phyloP scores from a whole-genome alignment of 305 asterid genomes.

The Coffea humblotiana region DNA sequence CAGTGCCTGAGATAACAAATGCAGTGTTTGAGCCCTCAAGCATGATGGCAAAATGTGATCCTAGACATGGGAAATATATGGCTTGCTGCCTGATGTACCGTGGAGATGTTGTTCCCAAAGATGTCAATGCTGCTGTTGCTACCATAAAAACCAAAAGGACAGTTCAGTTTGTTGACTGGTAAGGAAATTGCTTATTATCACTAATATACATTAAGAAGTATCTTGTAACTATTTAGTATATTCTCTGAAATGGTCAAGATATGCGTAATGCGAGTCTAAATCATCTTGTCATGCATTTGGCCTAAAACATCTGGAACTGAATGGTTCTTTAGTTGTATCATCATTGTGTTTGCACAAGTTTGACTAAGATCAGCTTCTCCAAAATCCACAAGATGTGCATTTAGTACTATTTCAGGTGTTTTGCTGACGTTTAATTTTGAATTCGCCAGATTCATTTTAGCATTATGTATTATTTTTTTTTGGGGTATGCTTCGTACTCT shows the following conservation, averaged over 20 bases:
- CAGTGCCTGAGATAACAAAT: conserved; percentile 34
- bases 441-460: neutral
- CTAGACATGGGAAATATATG: conserved; percentile 35
- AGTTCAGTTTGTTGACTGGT: conserved; percentile 38
- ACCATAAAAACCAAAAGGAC: conserved; percentile 38
- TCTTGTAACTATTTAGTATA: neutral
- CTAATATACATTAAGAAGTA: neutral
- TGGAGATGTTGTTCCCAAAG: conserved; percentile 36
- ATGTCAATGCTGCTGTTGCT: conserved; percentile 38
- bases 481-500: no score
- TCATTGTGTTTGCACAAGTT: neutral
- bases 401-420: neutral
- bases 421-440: neutral
- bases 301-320: neutral
- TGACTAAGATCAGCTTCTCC: neutral
- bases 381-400: neutral
- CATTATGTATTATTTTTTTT: neutral
- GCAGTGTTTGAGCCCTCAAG: conserved; percentile 37
- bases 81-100: conserved; percentile 38
- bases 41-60: conserved; percentile 39
- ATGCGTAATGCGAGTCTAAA: neutral
- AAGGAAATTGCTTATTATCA: conserved; percentile 1
- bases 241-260: neutral
- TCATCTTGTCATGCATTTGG: neutral
- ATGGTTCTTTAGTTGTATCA: neutral